Evolutionary conservation across 352 stramenopile species (phyloP).

Genomic region (Blastocystis sp.): DNA sequence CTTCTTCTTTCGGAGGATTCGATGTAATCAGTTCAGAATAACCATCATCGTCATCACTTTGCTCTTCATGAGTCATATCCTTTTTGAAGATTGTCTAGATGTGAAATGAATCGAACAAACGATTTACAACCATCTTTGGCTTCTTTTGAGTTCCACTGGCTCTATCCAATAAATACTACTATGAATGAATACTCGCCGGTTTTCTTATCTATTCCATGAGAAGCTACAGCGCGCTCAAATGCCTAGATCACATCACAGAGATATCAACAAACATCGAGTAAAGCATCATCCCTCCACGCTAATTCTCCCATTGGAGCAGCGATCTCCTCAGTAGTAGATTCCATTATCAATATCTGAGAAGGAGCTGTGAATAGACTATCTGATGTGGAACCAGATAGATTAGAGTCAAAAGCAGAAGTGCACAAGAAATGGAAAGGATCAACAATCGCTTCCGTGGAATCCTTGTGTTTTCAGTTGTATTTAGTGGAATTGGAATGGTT

Average conservation of each 20-base stretch:
- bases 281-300: slow-evolving; percentile 16
- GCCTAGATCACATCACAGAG: background rate
- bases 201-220: background rate
- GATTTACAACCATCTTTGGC: background rate
- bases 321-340: background rate
- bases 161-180: background rate
- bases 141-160: background rate
- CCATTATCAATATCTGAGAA: background rate
- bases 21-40: background rate
- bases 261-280: background rate
- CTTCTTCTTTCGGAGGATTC: background rate
- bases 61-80: background rate
- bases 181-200: background rate
- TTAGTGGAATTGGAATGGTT: no score
- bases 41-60: background rate
- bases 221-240: slow-evolving; percentile 10
- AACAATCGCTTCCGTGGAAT: no score
- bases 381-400: background rate
- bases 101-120: background rate
- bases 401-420: background rate
- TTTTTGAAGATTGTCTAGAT: slow-evolving; percentile 49
- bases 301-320: slow-evolving; percentile 28
- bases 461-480: no score
- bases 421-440: background rate
- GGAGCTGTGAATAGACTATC: no score